Conservation (phyloP, 202 grass and related monocot species). For the Schoenoplectus triqueter region DNA sequence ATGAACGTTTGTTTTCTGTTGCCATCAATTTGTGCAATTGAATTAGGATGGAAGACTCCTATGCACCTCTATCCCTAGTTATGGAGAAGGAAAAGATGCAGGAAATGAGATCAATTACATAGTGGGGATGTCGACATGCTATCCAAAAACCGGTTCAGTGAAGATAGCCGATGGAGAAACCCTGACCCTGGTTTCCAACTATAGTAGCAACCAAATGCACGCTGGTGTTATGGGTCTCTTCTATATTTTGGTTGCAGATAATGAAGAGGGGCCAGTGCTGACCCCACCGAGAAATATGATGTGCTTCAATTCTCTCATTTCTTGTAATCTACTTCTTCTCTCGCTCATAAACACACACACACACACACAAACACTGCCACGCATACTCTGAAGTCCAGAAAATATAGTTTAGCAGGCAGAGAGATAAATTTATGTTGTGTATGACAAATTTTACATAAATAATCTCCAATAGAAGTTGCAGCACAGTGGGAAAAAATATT, state of each 20-base stretch:
- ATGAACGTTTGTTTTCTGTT: background rate
- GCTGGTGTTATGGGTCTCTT: conserved; percentile 76
- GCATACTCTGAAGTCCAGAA: background rate
- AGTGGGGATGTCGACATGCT: conserved; percentile 82
- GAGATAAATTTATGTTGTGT: background rate
- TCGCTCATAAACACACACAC: background rate
- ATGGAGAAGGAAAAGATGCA: conserved; percentile 59
- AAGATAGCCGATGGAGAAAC: conserved; percentile 63
- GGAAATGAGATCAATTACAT: conserved; percentile 83
- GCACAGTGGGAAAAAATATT: background rate
- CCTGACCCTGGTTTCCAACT: conserved; percentile 75
- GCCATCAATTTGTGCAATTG: background rate
- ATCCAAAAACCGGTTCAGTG: conserved; percentile 58
- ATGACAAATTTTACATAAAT: background rate
- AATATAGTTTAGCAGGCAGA: background rate
- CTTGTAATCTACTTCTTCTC: conserved; percentile 47
- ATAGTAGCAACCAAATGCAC: conserved; percentile 65
- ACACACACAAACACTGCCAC: background rate
- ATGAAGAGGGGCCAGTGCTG: background rate
- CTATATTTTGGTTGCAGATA: conserved; percentile 81
- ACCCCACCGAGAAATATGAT: conserved; percentile 25
- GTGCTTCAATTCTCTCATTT: conserved; percentile 46
- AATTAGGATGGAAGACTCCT: conserved; percentile 66
- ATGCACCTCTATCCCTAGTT: conserved; percentile 58
- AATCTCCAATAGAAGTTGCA: background rate